Base-by-base conservation (phyloP, 805 yeast species). In the Helenozyma rhizophorensis region DNA sequence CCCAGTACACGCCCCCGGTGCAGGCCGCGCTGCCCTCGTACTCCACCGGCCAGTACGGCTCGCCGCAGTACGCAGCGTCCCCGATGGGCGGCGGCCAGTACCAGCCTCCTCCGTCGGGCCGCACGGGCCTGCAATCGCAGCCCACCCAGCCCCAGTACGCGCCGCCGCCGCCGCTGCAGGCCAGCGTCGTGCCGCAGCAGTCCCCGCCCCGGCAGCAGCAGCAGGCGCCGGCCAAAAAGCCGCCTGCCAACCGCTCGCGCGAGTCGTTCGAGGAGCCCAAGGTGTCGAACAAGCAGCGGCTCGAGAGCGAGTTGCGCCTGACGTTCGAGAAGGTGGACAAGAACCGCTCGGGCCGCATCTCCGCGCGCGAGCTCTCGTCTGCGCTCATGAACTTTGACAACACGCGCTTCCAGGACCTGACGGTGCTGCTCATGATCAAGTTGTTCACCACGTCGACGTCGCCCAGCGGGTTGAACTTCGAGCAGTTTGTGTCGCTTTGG, bases 401-500 rank as follows among this genome's bases (percentile, higher is more conserved):
- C 34, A 68, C 86, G 3, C 62, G 68, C 34, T 82, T 81, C 51
- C 74, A 75, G 43, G 67, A 74, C 12, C 69, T 75, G 16, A 80
- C 88, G 1, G 73, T 81, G 23, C 52, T 64, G 31, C 58, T 80
- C 22, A 79, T 81, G 82, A 73, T 80, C 39, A 69, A 72, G 48
- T 56, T 81, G 48, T 80, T 81, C 51, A 79, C 78, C 44, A 44
- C 43, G 18, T 37, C 50, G 21, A 41, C 45, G 15, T 44, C 50
- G 9, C 39, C 50, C 5, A 33, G 54, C 2, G 48, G 51, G 6
- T 46, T 63, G 33, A 68, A 70, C 29, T 77, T 76, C 42, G 75
- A 69, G 30, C 88, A 81, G 55, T 81, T 81, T 47, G 74, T 73
- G 32, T 76, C 78, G 38, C 59, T 81, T 34, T 79, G 86, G 85